Evolutionary conservation across 495 filamentous ascomycete species (phyloP), one percentile per base, ranked within the genome.

Genomic region (Aspergillus sclerotioniger): DNA sequence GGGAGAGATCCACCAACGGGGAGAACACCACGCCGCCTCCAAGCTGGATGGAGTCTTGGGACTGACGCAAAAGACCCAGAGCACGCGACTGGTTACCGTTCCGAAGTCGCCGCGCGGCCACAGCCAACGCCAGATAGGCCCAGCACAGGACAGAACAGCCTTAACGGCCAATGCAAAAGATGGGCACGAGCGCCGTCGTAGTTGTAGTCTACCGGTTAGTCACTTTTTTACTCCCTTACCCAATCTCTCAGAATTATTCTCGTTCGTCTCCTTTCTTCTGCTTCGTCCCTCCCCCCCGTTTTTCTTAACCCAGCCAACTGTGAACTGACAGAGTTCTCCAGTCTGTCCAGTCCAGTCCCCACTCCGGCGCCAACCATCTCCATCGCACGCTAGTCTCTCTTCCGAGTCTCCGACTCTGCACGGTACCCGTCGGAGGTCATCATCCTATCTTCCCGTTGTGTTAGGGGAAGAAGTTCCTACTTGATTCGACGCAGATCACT

Each of bases 21-120:
- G 31, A 33, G 10, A 6, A 33, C 6, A 33, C 31, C 31, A 10
- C 31, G 6, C 31, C 31, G 31, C 31, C 31, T 33, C 31, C 10
- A 13, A 6, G 21, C 29, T 15, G 25, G 47, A 48, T 25, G 45
- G 19, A 28, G 28, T 5, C 45, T 31, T 49, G 21, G 21, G 5
- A 3, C 21, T 29, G 28, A 21, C 19, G 28, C 56, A 43, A 45
- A 51, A 31, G 35, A 48, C 50, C 39, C 29, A 39, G 35, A 32
- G 55, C 55, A 58, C 56, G 49, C 56, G 56, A 58, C 49, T 45
- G 56, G 49, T 53, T 58, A 45, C 56, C 17, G 50, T 46, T 51
- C 56, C 49, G 56, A 49, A 58, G 39, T 52, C 50, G 56, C 56
- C 56, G 56, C 53, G 53, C 53, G 53, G 53, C 44, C 53, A 48